These are phyloP conservation scores for Spizellomyces sp. DNA, from an alignment of 192 early-diverging fungal genomes.

Conservation along the genomic window DNA sequence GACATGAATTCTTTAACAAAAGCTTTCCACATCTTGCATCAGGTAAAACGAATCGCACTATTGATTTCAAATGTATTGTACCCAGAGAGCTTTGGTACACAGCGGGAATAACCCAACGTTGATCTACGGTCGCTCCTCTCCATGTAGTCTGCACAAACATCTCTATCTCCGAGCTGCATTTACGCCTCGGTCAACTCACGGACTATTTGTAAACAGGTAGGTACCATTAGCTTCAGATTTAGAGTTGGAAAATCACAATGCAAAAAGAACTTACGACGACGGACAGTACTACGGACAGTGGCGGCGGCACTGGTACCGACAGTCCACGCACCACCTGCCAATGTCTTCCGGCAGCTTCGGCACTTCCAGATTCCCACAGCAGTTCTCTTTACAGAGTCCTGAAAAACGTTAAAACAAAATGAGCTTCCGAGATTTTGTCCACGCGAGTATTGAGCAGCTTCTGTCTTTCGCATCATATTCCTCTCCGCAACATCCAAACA, in stretches of 20 bases:
- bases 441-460: no score
- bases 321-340: conserved; percentile 98
- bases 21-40: no score
- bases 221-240: background rate
- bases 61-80: no score
- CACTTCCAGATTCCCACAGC: conserved; percentile 99
- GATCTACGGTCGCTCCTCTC: no score
- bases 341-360: conserved; percentile 89
- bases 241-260: background rate
- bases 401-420: background rate
- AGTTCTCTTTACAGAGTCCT: conserved; percentile 91
- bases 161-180: conserved; percentile 27
- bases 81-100: no score
- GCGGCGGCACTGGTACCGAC: conserved; percentile 88
- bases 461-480: no score
- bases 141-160: background rate
- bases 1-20: no score
- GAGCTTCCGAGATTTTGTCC: background rate
- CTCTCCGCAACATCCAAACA: no score
- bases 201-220: conserved; percentile 33
- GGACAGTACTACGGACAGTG: conserved; percentile 90
- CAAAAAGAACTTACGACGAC: conserved; percentile 72
- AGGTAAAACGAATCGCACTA: no score
- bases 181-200: conserved; percentile 90
- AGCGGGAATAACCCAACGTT: no score